Conservation (phyloP, 1,139 yeast species). For the Scheffersomyces segobiensis region DNA sequence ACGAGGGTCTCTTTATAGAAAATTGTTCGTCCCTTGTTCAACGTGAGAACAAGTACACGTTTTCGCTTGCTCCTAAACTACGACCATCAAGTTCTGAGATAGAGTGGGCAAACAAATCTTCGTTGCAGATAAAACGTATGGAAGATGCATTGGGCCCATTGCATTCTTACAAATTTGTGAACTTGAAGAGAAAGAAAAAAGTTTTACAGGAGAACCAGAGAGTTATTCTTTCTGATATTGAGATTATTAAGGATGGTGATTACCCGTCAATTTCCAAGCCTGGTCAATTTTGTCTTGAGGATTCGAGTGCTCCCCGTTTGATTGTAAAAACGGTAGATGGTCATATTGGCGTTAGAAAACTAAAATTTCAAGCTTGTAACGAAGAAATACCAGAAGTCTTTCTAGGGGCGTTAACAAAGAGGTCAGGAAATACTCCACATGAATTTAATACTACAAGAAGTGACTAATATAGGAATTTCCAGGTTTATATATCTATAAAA, state of each 20-base stretch:
- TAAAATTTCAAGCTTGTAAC: conserved; percentile 58
- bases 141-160: conserved; percentile 62
- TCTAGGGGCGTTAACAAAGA: conserved; percentile 37
- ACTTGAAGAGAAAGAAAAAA: conserved; percentile 28
- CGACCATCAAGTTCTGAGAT: conserved; percentile 40
- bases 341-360: conserved; percentile 25
- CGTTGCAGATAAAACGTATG: conserved; percentile 43
- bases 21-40: conserved; percentile 9
- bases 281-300: conserved; percentile 43
- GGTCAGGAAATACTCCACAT: conserved; percentile 36
- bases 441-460: conserved; percentile 12
- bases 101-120: conserved; percentile 41
- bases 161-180: conserved; percentile 45
- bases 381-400: conserved; percentile 48
- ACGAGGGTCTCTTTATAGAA: conserved; percentile 28
- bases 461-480: conserved; percentile 5
- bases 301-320: conserved; percentile 19
- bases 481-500: conserved; percentile 17
- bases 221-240: conserved; percentile 45
- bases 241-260: conserved; percentile 1
- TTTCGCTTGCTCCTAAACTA: conserved; percentile 62
- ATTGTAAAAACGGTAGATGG: conserved; percentile 48
- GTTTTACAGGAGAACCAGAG: conserved; percentile 35
- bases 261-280: conserved; percentile 9
- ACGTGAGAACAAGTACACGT: conserved; percentile 24